A percentile compares a stretch with the other conserved stretches of the same genome.
Evolutionary conservation across 768 basidiomycete genomes (phyloP).

Genomic region (Trametes meyenii): DNA sequence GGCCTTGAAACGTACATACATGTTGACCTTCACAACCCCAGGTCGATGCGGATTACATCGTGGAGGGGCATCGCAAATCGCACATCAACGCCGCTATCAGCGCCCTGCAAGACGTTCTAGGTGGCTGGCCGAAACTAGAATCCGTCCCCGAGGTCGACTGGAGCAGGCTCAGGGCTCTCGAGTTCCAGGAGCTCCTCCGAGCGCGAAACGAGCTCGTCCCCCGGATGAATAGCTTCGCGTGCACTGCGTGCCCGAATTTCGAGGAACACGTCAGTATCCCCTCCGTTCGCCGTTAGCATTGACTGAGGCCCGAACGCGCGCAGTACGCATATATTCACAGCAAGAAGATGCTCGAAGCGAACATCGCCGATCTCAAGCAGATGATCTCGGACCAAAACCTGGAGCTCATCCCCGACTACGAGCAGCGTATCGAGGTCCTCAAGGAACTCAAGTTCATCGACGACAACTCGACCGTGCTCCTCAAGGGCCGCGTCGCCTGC

Average conservation of each 20-base stretch:
- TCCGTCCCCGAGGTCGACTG: slow-evolving; percentile 81
- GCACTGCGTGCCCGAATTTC: slow-evolving; percentile 68
- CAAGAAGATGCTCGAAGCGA: slow-evolving; percentile 71
- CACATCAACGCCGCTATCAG: slow-evolving; percentile 59
- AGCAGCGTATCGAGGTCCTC: slow-evolving; percentile 89
- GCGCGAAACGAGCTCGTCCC: slow-evolving; percentile 53
- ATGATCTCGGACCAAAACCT: slow-evolving; percentile 96
- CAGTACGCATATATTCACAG: slow-evolving; percentile 81
- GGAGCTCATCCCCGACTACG: slow-evolving; percentile 95
- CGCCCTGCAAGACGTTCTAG: slow-evolving; percentile 50
- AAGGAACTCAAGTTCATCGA: slow-evolving; percentile 93
- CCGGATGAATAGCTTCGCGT: slow-evolving; percentile 47
- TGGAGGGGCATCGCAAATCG: slow-evolving; percentile 65
- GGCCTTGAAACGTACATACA: neutral
- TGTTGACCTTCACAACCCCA: slow-evolving; percentile 31
- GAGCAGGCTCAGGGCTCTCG: slow-evolving; percentile 76
- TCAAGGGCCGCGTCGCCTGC: slow-evolving; percentile 98
- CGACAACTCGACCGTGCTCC: slow-evolving; percentile 90
- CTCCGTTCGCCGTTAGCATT: neutral
- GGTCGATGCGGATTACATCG: slow-evolving; percentile 72
- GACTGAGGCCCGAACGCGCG: slow-evolving; percentile 1
- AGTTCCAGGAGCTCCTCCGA: slow-evolving; percentile 86
- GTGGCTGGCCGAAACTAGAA: slow-evolving; percentile 56
- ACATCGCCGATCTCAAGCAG: slow-evolving; percentile 77
- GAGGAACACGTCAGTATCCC: slow-evolving; percentile 67